Base-by-base conservation (phyloP, 352 stramenopile species). In the Phytopythium litorale region DNA sequence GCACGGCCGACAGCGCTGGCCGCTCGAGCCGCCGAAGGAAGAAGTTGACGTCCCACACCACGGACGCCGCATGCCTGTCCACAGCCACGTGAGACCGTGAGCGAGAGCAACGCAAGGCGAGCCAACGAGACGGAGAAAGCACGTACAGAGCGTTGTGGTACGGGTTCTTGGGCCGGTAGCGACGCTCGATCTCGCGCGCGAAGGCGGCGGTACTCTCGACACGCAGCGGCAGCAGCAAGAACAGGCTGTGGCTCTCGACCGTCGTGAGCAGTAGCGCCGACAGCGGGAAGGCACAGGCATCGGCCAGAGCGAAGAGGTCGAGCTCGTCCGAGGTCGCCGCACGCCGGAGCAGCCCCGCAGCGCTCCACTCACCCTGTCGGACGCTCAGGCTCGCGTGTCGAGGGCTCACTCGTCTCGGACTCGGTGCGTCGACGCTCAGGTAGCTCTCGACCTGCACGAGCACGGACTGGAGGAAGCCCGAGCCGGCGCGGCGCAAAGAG, bases 101-200 rank as follows among this genome's bases (percentile, higher is more conserved):
- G 28, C 16, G 1, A 56, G 2, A 65, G 1, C 54, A 50, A 40
- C 7, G 35, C 1, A 40, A 15, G 35, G 23, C 15, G 13, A 60
- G 13, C 54, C 5, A 37, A 48, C 19, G 15, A 55, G 7, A 69
- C 5, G n/a, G 30, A 50, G 15, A 48, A 18, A 9, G n/a, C 12
- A 75, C 78, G 37, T 78, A 91, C 82, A 79, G 60, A 37, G 83
- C 78, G 60, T 92, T 94, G 66, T 94, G 84, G 61, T 92, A 94
- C 23, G 79, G 79, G 56, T 92, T 92, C 54, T 87, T 87, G 51
- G 72, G 67, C 23, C 86, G 79, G 58, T 92, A 92, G 9, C 79
- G 70, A 42, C 63, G 59, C 37, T 92, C 81, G 62, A 92, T 88
- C 65, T 89, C 82, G 46, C 86, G 66, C 28, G 62, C 69, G 62